Conservation (phyloP, 2,329 filamentous ascomycete genomes). For the Alternaria sp. region DNA sequence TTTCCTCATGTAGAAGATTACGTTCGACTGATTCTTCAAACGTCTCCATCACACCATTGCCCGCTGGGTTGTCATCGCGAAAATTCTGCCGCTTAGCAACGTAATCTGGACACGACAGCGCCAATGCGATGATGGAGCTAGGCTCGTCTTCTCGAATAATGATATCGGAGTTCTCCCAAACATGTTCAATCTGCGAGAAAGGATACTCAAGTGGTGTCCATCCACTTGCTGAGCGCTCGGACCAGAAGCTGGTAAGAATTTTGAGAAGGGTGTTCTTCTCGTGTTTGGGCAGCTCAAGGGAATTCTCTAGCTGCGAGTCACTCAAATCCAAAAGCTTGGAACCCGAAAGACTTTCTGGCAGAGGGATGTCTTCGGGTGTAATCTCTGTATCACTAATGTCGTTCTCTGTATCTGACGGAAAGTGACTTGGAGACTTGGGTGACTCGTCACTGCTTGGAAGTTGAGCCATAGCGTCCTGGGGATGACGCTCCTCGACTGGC, state of each 20-base stretch:
- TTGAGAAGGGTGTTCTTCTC: conserved; percentile 94
- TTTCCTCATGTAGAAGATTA: conserved; percentile 82
- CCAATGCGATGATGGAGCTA: conserved; percentile 93
- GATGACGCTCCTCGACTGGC: conserved; percentile 44
- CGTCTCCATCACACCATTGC: conserved; percentile 32
- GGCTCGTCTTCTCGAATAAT: conserved; percentile 98
- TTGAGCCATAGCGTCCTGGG: conserved; percentile 21
- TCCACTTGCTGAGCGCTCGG: conserved; percentile 92
- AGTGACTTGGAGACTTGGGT: conserved; percentile 41
- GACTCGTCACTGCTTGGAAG: conserved; percentile 38
- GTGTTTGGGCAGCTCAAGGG: conserved; percentile 85
- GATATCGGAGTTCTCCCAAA: conserved; percentile 96
- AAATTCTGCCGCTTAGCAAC: conserved; percentile 78
- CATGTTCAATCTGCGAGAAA: conserved; percentile 81
- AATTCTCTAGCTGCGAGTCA: conserved; percentile 65
- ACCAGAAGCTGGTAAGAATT: conserved; percentile 97
- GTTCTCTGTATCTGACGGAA: conserved; percentile 62
- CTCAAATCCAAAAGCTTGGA: conserved; percentile 61
- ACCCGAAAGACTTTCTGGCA: conserved; percentile 69
- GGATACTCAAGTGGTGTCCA: conserved; percentile 95
- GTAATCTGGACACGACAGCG: conserved; percentile 88
- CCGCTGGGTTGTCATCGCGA: conserved; percentile 50
- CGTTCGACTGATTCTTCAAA: conserved; percentile 80
- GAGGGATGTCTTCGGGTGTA: conserved; percentile 72
- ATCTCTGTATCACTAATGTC: conserved; percentile 75